Conservation (phyloP, 805 yeast genomes). For the Ogataea dorogensis region DNA sequence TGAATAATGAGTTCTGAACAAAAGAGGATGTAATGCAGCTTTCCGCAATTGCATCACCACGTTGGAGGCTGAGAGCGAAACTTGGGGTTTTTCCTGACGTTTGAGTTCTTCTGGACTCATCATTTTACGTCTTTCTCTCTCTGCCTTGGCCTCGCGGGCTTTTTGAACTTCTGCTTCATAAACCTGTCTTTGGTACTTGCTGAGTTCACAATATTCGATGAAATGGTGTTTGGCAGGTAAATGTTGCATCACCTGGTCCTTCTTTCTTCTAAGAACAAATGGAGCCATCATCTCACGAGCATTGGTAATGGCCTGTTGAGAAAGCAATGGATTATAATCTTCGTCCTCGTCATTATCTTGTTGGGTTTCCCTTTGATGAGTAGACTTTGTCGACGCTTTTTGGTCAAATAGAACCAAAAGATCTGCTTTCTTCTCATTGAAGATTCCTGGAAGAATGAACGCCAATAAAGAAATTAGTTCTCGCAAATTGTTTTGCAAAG, state of each 20-base stretch:
- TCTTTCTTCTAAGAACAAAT: conserved; percentile 87
- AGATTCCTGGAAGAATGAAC: conserved; percentile 82
- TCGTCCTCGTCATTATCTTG: conserved; percentile 34
- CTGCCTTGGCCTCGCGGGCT: conserved; percentile 41
- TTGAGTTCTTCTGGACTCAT: conserved; percentile 35
- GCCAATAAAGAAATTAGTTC: conserved; percentile 89
- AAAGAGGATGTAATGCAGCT: conserved; percentile 88
- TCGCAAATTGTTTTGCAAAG: conserved; percentile 86
- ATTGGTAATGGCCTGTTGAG: conserved; percentile 86
- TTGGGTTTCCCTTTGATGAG: conserved; percentile 25
- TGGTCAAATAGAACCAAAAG: conserved; percentile 82
- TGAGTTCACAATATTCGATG: conserved; percentile 65
- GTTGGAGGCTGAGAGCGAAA: conserved; percentile 48
- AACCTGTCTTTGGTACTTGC: conserved; percentile 50
- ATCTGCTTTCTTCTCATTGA: conserved; percentile 79
- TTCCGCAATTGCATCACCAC: conserved; percentile 86
- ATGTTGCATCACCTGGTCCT: conserved; percentile 87
- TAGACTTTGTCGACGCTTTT: conserved; percentile 65
- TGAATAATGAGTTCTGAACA: conserved; percentile 66
- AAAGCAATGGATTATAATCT: conserved; percentile 72
- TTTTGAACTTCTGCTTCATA: conserved; percentile 58
- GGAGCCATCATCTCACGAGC: conserved; percentile 99
- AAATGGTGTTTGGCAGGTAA: conserved; percentile 73
- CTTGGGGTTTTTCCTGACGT: conserved; percentile 30
- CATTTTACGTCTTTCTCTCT: conserved; percentile 42